phyloP scores from a whole-genome alignment of 306 rosid species.

The Cicer chorassanicum region DNA sequence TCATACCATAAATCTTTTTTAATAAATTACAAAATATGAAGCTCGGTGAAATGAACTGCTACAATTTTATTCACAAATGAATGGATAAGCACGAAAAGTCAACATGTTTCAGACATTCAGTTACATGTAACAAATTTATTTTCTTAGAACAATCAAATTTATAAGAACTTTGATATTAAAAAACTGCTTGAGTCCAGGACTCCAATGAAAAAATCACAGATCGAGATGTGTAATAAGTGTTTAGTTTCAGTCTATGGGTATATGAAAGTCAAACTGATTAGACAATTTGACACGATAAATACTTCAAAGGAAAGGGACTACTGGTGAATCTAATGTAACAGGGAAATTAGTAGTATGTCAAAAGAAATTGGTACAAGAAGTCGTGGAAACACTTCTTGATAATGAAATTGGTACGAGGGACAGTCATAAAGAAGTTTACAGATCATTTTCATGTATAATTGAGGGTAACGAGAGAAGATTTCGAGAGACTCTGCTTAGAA shows the following conservation, averaged over 20 bases:
- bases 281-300: constrained; percentile 14
- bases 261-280: neutral
- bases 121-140: neutral
- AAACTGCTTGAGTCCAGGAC: neutral
- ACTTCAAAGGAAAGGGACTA: neutral
- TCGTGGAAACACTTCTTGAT: neutral
- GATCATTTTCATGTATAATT: neutral
- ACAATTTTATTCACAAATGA: neutral
- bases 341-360: neutral
- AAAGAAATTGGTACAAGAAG: neutral
- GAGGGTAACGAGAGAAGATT: neutral
- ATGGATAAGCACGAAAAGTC: neutral
- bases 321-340: neutral
- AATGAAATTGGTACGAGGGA: neutral
- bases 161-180: constrained; percentile 2
- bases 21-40: neutral
- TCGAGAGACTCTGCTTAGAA: neutral
- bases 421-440: neutral
- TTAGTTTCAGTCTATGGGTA: neutral
- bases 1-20: neutral
- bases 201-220: constrained; percentile 12
- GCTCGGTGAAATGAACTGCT: constrained; percentile 14
- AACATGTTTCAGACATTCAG: neutral
- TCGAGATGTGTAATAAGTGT: neutral
- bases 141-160: neutral